Base-by-base conservation (phyloP, 2,329 filamentous ascomycete genomes). In the Aspergillus transmontanensis region DNA sequence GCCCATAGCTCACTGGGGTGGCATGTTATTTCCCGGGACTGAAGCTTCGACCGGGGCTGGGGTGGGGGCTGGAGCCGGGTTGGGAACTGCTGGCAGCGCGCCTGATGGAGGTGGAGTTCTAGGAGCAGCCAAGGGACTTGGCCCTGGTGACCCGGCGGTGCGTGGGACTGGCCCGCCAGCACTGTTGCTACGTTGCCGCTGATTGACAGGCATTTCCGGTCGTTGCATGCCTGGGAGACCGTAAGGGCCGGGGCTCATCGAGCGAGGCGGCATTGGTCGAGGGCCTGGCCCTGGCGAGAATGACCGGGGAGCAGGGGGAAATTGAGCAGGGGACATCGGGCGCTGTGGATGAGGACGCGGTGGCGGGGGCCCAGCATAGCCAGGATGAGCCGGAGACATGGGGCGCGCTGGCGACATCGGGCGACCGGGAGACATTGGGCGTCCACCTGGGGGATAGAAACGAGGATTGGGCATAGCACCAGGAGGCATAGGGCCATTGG, bases 1-100 rank as follows among this genome's bases (percentile, higher is more conserved):
- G 58, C 12, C 12, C 30, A 57, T 32, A 57, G 48, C 23, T 46
- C 66, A 61, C 68, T 59, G 64, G 50, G 30, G 61, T 65, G 67
- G 69, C 43, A 57, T 51, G 50, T 62, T 55, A 73, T 86, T 84
- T 41, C 84, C 84, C 6, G 85, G 84, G 46, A 88, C 82, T 30
- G 86, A 84, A 73, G 88, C 87, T 60, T 74, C 45, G 78, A 73
- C 61, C 76, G 77, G 60, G 70, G 74, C 59, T 66, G 77, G 56
- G 67, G 73, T 19, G 14, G 39, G 39, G 3, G 39, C 39, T 41
- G 16, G 6, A 16, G 16, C 64, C 54, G 70, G 71, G 51, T 70
- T 74, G 45, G 83, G 82, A 68, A 85, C 82, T 6, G 81, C 80
- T 66, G 74, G 73, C 14, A 74, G 71, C 9, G 69, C 67, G 26